Conservation (phyloP, 208 protist species). For the Acanthamoeba lenticulata region DNA sequence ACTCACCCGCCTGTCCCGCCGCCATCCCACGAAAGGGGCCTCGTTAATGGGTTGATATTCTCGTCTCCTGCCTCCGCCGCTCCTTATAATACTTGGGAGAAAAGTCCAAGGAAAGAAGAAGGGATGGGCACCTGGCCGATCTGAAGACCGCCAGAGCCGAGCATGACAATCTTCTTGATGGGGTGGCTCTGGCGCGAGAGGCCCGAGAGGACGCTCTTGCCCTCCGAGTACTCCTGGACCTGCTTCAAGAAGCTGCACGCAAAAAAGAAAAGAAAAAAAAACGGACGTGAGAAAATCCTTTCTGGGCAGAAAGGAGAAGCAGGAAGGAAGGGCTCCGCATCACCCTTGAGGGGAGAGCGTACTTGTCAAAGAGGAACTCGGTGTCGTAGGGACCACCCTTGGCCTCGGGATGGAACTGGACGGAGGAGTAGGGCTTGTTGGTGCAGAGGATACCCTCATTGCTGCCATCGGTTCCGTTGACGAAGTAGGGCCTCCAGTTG, state of each 20-base stretch:
- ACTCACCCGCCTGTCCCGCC: conserved; percentile 98
- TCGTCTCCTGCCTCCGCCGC: background rate
- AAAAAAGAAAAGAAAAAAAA: too few relatives aligned
- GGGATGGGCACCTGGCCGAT: conserved; percentile 88
- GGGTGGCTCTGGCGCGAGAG: background rate
- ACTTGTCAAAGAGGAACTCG: conserved; percentile 96
- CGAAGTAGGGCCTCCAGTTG: conserved; percentile 96
- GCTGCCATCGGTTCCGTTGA: conserved; percentile 96
- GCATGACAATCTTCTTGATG: conserved; percentile 81
- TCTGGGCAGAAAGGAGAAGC: too few relatives aligned
- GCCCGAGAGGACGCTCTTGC: background rate
- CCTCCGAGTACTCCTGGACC: background rate
- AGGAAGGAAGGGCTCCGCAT: too few relatives aligned
- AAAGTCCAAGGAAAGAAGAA: background rate
- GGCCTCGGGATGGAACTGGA: conserved; percentile 98
- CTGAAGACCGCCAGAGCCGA: conserved; percentile 80
- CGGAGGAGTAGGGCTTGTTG: conserved; percentile 95
- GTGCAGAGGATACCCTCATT: conserved; percentile 97
- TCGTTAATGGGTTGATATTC: conserved; percentile 91
- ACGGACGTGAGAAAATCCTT: too few relatives aligned
- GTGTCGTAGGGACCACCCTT: conserved; percentile 96
- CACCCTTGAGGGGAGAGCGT: background rate
- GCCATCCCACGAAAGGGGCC: conserved; percentile 97
- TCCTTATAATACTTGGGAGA: too few relatives aligned
- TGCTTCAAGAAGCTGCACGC: conserved; percentile 20